A percentile compares a stretch with the other conserved stretches of the same genome.
phyloP scores from a whole-genome alignment of 805 yeast species.

The Babjeviella inositovora region DNA sequence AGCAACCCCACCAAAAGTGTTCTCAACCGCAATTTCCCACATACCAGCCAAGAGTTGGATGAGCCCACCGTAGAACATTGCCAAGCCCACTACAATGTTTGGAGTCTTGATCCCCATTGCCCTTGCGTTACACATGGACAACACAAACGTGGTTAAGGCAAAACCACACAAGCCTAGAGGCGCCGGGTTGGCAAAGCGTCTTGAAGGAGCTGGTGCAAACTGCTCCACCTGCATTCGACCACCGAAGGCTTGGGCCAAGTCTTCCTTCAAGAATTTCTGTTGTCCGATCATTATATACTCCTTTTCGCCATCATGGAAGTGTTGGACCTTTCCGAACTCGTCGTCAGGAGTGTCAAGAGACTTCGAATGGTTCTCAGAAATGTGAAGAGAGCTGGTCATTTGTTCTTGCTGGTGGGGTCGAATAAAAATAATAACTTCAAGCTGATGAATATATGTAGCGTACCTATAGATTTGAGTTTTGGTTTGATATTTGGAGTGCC shows the following conservation, averaged over 20 bases:
- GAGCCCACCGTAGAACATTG: slow-evolving; percentile 60
- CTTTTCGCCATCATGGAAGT: slow-evolving; percentile 14
- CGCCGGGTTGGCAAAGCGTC: slow-evolving; percentile 49
- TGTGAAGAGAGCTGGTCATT: too few relatives aligned
- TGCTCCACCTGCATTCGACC: too few relatives aligned
- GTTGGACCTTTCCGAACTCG: slow-evolving; percentile 6
- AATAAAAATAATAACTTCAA: too few relatives aligned
- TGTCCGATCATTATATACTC: slow-evolving; percentile 23
- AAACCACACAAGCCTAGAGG: slow-evolving; percentile 63
- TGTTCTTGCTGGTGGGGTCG: too few relatives aligned
- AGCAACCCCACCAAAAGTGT: slow-evolving; percentile 55
- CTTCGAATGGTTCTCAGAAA: too few relatives aligned
- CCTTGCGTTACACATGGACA: slow-evolving; percentile 44
- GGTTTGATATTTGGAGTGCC: too few relatives aligned
- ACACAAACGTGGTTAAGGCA: slow-evolving; percentile 52
- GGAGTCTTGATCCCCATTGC: slow-evolving; percentile 54
- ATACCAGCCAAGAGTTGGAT: slow-evolving; percentile 60
- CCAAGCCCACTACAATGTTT: slow-evolving; percentile 47
- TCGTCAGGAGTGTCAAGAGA: too few relatives aligned
- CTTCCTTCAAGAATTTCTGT: slow-evolving; percentile 18
- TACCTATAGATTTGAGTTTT: too few relatives aligned
- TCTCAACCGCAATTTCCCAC: slow-evolving; percentile 63
- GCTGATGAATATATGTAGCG: too few relatives aligned
- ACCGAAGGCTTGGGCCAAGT: slow-evolving; percentile 18
- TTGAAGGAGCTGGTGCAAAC: slow-evolving; percentile 12